A percentile compares a stretch with the other conserved stretches of the same genome.
These are phyloP conservation scores for Scutellaria baicalensis DNA, from an alignment of 257 asterid species.

Conservation along the genomic window DNA sequence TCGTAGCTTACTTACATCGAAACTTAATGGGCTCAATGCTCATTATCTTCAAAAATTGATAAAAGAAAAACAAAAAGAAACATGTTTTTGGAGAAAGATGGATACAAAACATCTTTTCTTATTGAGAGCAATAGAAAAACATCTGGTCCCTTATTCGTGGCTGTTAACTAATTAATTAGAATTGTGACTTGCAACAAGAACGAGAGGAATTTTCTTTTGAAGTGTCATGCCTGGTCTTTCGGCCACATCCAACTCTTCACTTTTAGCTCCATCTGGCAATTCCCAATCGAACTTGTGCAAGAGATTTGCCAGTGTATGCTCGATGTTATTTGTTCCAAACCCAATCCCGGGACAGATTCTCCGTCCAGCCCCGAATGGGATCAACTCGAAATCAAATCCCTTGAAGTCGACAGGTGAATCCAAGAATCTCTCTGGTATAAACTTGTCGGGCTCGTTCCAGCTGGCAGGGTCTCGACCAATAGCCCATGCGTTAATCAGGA, in stretches of 20 bases:
- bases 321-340: not conserved
- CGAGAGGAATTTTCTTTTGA: not conserved
- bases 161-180: too few species aligned
- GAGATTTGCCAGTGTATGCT: slow-evolving; percentile 10
- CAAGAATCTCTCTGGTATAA: slow-evolving; percentile 25
- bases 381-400: slow-evolving; percentile 18
- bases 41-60: too few species aligned
- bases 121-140: too few species aligned
- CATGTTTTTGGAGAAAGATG: too few species aligned
- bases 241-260: slow-evolving; percentile 13
- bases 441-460: slow-evolving; percentile 24
- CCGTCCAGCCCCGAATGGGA: slow-evolving; percentile 29
- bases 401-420: not conserved
- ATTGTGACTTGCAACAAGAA: not conserved
- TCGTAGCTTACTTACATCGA: too few species aligned
- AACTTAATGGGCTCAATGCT: too few species aligned
- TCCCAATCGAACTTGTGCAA: slow-evolving; percentile 19
- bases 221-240: slow-evolving; percentile 8
- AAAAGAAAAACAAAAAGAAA: too few species aligned
- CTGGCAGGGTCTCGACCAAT: slow-evolving; percentile 18
- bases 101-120: too few species aligned
- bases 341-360: slow-evolving; percentile 24
- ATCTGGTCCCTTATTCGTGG: too few species aligned
- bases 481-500: slow-evolving; percentile 14
- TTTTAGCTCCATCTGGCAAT: slow-evolving; percentile 11